phyloP scores from a whole-genome alignment of 345 rosid species.

The Linum lewisii region DNA sequence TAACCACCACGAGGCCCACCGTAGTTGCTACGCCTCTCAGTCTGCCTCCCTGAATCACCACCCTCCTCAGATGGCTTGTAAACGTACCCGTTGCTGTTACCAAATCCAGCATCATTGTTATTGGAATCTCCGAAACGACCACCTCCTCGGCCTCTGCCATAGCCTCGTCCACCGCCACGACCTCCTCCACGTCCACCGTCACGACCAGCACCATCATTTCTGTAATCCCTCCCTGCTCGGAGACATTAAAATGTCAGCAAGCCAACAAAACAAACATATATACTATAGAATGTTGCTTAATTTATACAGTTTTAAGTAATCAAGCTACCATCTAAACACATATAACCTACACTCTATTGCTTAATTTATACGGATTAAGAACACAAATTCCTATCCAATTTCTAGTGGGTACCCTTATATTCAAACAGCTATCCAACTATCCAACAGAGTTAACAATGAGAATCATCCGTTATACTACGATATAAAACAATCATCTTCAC shows the following conservation, averaged over 20 bases:
- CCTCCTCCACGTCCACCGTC: slow-evolving; percentile 51
- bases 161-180: slow-evolving; percentile 9
- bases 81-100: slow-evolving; percentile 47
- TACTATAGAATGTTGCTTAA: not conserved
- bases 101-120: slow-evolving; percentile 32
- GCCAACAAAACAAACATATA: no score
- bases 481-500: no score
- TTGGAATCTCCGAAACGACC: slow-evolving; percentile 58
- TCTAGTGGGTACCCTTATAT: no score
- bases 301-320: no score
- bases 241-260: slow-evolving; percentile 6
- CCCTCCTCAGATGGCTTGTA: slow-evolving; percentile 48
- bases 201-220: slow-evolving; percentile 49
- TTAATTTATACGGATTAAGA: no score
- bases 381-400: no score
- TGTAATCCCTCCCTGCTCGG: slow-evolving; percentile 62
- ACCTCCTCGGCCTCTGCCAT: slow-evolving; percentile 46
- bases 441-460: no score
- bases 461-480: no score
- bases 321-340: no score
- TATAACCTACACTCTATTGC: no score
- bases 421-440: no score
- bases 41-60: slow-evolving; percentile 45
- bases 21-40: slow-evolving; percentile 41
- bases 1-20: slow-evolving; percentile 50